Conservation (phyloP, 1,139 yeast species). For the Magnusiomyces sp. region DNA sequence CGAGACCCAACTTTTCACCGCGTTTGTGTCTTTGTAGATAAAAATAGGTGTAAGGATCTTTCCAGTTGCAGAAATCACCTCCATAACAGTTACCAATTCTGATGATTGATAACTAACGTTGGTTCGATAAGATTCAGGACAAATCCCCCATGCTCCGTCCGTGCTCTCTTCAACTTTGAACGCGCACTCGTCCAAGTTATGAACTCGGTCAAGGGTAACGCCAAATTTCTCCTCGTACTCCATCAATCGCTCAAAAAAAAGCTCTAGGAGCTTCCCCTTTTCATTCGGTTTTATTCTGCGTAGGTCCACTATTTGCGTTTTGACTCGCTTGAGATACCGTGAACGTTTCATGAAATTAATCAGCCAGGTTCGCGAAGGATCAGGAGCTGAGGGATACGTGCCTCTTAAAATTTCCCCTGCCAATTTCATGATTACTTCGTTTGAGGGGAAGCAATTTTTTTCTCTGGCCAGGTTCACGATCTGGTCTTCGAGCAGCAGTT, state of each 20-base stretch:
- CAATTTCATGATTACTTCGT: background rate
- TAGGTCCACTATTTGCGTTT: background rate
- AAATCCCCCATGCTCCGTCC: too few species aligned
- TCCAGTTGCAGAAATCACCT: constrained; percentile 1
- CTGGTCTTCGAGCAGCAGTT: background rate
- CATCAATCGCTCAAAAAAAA: constrained; percentile 1
- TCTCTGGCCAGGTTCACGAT: background rate
- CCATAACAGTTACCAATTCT: background rate
- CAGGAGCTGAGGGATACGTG: background rate
- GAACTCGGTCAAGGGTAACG: background rate
- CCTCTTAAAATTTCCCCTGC: background rate
- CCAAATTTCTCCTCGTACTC: background rate
- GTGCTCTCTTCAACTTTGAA: background rate
- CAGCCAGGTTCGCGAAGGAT: background rate
- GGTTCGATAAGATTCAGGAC: too few species aligned
- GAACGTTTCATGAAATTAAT: background rate
- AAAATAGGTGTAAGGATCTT: background rate
- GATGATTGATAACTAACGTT: too few species aligned
- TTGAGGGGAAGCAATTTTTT: background rate
- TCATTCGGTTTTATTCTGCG: background rate
- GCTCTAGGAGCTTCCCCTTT: background rate
- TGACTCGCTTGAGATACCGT: background rate
- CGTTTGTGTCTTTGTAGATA: constrained; percentile 1
- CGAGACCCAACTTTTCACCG: background rate
- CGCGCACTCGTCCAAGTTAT: constrained; percentile 5